Evolutionary conservation across 2,329 filamentous ascomycete species (phyloP).

Genomic region (Endoconidiophora polonica): DNA sequence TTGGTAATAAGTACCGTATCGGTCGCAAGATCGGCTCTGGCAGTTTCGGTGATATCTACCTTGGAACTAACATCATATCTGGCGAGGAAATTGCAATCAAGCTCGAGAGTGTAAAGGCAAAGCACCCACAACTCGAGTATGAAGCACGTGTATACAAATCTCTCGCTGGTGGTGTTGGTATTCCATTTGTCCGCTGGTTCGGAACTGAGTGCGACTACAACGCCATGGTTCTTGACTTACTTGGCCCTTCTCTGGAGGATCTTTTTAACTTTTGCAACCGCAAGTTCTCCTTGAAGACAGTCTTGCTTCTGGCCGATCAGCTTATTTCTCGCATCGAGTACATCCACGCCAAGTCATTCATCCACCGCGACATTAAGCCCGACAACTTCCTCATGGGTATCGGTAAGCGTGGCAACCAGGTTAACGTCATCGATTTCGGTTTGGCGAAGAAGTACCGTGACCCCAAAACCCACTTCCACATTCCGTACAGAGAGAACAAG

Average conservation of each 20-base stretch:
- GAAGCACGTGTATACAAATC: conserved; percentile 86
- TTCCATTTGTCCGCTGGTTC: conserved; percentile 98
- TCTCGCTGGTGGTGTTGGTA: conserved; percentile 89
- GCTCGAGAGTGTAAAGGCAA: conserved; percentile 97
- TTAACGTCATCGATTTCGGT: conserved; percentile 98
- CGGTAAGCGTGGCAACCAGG: conserved; percentile 96
- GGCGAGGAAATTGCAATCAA: conserved; percentile 99
- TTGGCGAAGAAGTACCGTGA: conserved; percentile 99
- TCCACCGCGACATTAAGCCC: conserved; percentile 98
- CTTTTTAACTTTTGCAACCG: conserved; percentile 99
- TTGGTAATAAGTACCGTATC: conserved; percentile 99
- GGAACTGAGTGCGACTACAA: conserved; percentile 99
- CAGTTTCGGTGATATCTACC: conserved; percentile 95
- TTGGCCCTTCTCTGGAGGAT: conserved; percentile 90
- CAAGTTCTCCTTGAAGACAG: conserved; percentile 98
- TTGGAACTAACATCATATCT: conserved; percentile 98
- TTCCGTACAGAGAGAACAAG: conserved; percentile 99
- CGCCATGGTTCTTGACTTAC: conserved; percentile 95
- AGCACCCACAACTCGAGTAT: conserved; percentile 97
- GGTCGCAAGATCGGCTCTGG: conserved; percentile 97
- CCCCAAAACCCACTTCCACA: conserved; percentile 99
- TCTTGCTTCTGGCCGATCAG: conserved; percentile 89
- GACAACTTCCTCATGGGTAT: conserved; percentile 99
- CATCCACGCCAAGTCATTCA: conserved; percentile 98
- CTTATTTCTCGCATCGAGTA: conserved; percentile 98